Percentiles rank a stretch among this genome's conserved stretches.
Evolutionary conservation across 495 filamentous ascomycete genomes (phyloP).

Genomic region (Penicillium goetzii): DNA sequence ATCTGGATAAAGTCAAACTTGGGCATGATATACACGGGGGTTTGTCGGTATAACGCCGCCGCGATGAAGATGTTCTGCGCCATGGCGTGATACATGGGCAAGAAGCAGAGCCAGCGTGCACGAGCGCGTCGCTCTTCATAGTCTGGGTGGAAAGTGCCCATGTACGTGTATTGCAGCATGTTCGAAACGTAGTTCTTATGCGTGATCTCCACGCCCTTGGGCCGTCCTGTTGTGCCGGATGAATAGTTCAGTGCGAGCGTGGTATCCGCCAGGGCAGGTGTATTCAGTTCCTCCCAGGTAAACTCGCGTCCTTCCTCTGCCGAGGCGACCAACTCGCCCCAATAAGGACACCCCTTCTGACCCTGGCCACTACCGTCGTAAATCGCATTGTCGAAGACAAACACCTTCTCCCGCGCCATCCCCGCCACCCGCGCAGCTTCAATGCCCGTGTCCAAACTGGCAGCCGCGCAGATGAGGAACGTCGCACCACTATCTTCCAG

Average conservation of each 20-base stretch:
- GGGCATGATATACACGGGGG: slow-evolving; percentile 71
- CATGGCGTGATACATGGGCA: slow-evolving; percentile 77
- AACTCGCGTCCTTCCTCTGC: slow-evolving; percentile 48
- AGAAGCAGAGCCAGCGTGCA: slow-evolving; percentile 57
- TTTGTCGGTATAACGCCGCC: slow-evolving; percentile 37
- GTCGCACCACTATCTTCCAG: slow-evolving; percentile 68
- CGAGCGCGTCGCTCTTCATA: slow-evolving; percentile 40
- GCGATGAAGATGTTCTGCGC: slow-evolving; percentile 56
- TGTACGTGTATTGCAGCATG: slow-evolving; percentile 57
- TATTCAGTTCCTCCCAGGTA: slow-evolving; percentile 46
- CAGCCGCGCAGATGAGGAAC: slow-evolving; percentile 62
- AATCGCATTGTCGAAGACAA: slow-evolving; percentile 53
- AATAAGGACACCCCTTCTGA: slow-evolving; percentile 50
- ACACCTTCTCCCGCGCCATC: slow-evolving; percentile 44
- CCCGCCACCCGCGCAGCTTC: slow-evolving; percentile 48
- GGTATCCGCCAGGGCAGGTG: slow-evolving; percentile 41
- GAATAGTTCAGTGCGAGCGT: slow-evolving; percentile 71
- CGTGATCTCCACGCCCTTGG: slow-evolving; percentile 82
- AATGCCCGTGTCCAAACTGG: slow-evolving; percentile 47
- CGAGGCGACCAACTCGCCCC: slow-evolving; percentile 52
- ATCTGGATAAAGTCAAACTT: slow-evolving; percentile 74
- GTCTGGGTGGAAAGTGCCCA: slow-evolving; percentile 51
- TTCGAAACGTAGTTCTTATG: slow-evolving; percentile 76
- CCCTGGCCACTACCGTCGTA: slow-evolving; percentile 44
- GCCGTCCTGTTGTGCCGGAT: slow-evolving; percentile 78